Evolutionary conservation across 208 protist species (phyloP), one percentile per base, ranked within the genome.

Genomic region (Crithidia acanthocephali): DNA sequence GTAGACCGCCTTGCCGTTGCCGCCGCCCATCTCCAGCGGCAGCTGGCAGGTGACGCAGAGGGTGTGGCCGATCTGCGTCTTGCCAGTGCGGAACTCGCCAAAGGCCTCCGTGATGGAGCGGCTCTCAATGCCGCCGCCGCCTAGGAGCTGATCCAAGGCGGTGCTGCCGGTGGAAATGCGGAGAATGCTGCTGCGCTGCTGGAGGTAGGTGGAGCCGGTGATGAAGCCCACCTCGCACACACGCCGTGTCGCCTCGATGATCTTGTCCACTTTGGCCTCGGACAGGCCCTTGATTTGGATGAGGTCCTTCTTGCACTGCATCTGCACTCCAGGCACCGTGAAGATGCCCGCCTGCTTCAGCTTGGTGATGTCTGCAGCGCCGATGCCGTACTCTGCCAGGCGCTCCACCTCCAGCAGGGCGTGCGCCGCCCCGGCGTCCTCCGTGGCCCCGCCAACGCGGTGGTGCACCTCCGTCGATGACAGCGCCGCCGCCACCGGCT

Each of bases 61-160:
- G 7, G 98, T 99, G 79, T 99, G 98, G 37, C 94, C 98, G 15
- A 99, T 89, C 84, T 99, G 98, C 11, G 98, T 99, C 76, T 99
- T 99, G 45, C 99, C 99, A n/a, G 97, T 99, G 45, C 99, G 86
- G 81, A 99, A 99, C 76, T 99, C 99, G 13, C 99, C 99, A 89
- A 99, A 99, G 4, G 99, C 95, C 84, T 99, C 99, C 9, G 94
- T 98, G 76, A 98, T 98, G 55, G 89, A 84, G 83, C 95, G 95
- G 52, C 98, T 98, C 71, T 99, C 98, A 40, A 99, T 86, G 16
- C 98, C 99, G 58, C 72, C 72, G 55, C 98, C 98, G 33, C 97
- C 95, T 2, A 99, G 79, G 40, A 99, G 71, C 45, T 91, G 79
- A 76, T 99, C 98, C 0, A 99, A 78, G 11, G 92, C 93, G 0